Base-by-base conservation (phyloP, 805 yeast genomes). In the Candida orba region DNA sequence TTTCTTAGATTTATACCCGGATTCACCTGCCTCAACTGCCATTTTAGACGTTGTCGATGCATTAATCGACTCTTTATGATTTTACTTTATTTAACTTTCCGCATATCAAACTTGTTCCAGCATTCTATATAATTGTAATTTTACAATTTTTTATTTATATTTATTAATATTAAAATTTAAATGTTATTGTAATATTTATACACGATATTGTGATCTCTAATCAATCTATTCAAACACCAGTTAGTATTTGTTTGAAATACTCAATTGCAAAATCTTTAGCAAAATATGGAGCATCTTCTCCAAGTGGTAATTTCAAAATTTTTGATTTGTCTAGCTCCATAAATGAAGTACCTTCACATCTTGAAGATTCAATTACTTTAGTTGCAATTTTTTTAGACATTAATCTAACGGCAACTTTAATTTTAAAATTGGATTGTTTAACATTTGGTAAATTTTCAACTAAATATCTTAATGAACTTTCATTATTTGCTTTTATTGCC, bases 21-120 rank as follows among this genome's bases (percentile, higher is more conserved):
- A 90, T 47, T 86, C 96, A 4, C 98, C 99, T 0, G 96, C 98
- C 0, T 77, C 96, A 3, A 72, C 74, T 2, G 95, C 97, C 1
- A 81, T 93, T 43, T 62, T 88, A 47, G 83, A 81, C 40, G 95
- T 93, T 32, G 95, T 91, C 13, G 90, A 84, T 56, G 68, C 70
- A 1, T 63, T 84, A 47, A 63, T 87, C 52, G 88, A 79, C 47
- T 68, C 75, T 24, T 36, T 45, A 24, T 39, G 35, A 37, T 31
- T 5, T 8, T 23, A 20, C 22, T 20, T 27, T 10, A 27, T 27
- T 10, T 6, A 10, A 10, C 34, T 8, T 31, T 31, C 6, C 31
- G 33, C 23, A 32, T 36, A 14, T 13, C 33, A 31, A 27, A 10
- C 36, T 24, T 30, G 6, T 18, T 30, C 15, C 30, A 20, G 22